phyloP scores from a whole-genome alignment of 2,329 filamentous ascomycete genomes.

The Sordariomycetes sp. region DNA sequence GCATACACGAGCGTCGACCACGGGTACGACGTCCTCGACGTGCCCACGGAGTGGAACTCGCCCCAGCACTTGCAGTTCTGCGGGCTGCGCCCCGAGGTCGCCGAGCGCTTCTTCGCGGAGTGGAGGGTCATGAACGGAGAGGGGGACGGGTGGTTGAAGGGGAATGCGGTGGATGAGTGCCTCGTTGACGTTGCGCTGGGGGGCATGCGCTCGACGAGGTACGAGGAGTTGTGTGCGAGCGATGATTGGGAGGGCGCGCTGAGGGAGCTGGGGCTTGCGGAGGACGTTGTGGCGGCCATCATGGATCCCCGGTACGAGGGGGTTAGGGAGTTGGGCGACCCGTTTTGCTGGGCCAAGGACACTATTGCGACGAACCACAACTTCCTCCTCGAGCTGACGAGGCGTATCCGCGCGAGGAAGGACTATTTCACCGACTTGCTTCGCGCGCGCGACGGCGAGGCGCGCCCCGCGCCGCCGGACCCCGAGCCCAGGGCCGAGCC shows the following conservation, averaged over 20 bases:
- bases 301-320: slow-evolving; percentile 2
- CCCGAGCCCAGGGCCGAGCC: neutral
- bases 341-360: slow-evolving; percentile 1
- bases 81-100: neutral
- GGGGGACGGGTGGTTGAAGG: neutral
- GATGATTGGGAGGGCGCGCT: slow-evolving; percentile 1
- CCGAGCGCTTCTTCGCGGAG: neutral
- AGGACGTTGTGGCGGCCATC: neutral
- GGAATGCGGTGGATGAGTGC: neutral
- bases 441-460: neutral
- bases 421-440: neutral
- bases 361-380: slow-evolving; percentile 3
- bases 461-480: neutral
- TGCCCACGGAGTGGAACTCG: slow-evolving; percentile 1
- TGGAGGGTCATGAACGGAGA: neutral
- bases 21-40: slow-evolving; percentile 2
- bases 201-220: neutral
- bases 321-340: slow-evolving; percentile 1
- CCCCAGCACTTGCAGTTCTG: slow-evolving; percentile 4
- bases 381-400: neutral
- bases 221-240: neutral
- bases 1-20: slow-evolving; percentile 4
- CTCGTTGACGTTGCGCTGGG: slow-evolving; percentile 1
- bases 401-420: neutral
- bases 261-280: neutral